phyloP scores from a whole-genome alignment of 768 basidiomycete species.

The Lactarius sanguifluus region DNA sequence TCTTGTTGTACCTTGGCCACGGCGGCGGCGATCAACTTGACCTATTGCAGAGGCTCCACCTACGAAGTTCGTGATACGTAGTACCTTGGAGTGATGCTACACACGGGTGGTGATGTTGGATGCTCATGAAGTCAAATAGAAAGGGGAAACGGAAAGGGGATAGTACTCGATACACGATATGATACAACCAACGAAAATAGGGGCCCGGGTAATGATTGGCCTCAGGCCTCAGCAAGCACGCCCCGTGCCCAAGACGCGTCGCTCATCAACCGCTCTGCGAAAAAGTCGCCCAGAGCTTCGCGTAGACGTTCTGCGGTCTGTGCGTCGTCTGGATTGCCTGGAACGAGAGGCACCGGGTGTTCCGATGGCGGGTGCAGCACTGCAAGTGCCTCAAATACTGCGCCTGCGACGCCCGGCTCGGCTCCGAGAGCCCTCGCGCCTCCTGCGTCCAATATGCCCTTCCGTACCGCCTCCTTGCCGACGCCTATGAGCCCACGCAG shows the following conservation, averaged over 20 bases:
- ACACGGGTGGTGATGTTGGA: neutral
- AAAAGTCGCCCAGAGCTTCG: constrained; percentile 59
- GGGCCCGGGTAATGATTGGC: neutral
- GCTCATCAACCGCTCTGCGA: constrained; percentile 52
- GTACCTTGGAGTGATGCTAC: neutral
- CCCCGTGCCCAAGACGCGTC: constrained; percentile 68
- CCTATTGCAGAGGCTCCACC: neutral
- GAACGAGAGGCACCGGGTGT: constrained; percentile 58
- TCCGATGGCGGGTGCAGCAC: constrained; percentile 58
- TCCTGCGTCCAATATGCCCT: constrained; percentile 78
- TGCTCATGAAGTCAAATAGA: neutral
- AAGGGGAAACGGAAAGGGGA: neutral
- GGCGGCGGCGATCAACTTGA: neutral
- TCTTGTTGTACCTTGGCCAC: constrained; percentile 1
- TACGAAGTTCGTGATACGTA: neutral
- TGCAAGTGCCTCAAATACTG: constrained; percentile 65
- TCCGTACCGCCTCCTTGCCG: constrained; percentile 80
- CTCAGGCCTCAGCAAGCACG: constrained; percentile 41
- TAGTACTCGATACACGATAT: constrained; percentile 16
- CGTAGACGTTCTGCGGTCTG: constrained; percentile 47
- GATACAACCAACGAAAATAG: constrained; percentile 9
- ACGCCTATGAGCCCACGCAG: constrained; percentile 84
- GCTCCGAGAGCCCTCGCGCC: constrained; percentile 74
- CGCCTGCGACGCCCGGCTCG: constrained; percentile 54
- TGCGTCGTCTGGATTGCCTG: constrained; percentile 48